Evolutionary conservation across 1,284 basidiomycete species (phyloP), one percentile per base, ranked within the genome.

Genomic region (Ceratobasidium sp.): DNA sequence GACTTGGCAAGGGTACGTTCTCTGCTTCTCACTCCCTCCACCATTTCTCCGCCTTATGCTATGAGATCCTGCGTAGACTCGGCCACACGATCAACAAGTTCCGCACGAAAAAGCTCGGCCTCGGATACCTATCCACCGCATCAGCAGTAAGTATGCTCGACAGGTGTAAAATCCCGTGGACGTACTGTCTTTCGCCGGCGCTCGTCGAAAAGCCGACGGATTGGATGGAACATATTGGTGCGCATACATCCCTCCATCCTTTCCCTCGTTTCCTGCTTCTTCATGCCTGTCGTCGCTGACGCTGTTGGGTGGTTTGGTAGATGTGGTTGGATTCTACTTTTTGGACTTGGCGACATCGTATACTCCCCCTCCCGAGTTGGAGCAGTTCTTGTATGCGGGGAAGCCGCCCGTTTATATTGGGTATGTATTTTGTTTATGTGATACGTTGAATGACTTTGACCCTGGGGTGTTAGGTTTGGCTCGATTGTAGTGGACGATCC

Each of bases 171-270:
- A 81, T 90, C 5, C 90, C 90, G 2, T 89, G 86, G 84, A 89
- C 89, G 18, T 91, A 91, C 77, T 89, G 88, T 75, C 89, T 90
- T 84, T 88, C 86, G 73, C 85, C 87, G 5, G 83, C 85, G 0
- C 77, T 91, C 26, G 87, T 91, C 0, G 86, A 87, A 0, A 89
- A 88, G 75, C 90, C 89, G 0, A 77, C 82, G 7, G 89, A 89
- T 77, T 89, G 88, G 85, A 86, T 84, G 74, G 85, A 84, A 66
- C 80, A 87, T 76, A 87, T 87, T 54, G 89, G 88, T 88, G 32
- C 52, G 23, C 52, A 55, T 55, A 55, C 26, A 18, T 38, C 58
- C 6, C n/a, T 59, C 16, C 38, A n/a, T n/a, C n/a, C n/a, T n/a
- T n/a, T n/a, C n/a, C 35, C 16, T 47, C 30, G 44, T 44, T 63